Base-by-base conservation (phyloP, 306 rosid genomes). In the Oemleria cerasiformis region DNA sequence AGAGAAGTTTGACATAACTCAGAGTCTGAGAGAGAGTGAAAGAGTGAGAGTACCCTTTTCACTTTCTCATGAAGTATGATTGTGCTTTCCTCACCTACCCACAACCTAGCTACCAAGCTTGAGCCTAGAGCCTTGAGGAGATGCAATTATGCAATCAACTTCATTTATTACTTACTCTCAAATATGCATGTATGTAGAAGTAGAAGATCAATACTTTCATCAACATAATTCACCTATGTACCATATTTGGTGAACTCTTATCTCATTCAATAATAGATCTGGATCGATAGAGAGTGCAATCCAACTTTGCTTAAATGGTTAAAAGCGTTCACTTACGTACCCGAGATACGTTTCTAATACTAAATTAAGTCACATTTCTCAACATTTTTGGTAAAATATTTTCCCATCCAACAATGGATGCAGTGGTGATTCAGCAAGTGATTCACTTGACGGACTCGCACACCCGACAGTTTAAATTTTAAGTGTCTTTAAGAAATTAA, bases 331-430 rank as follows among this genome's bases (percentile, higher is more conserved):
- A 25, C 30, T 25, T 25, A 25, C 2, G 57, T 25, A 25, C 30
- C 30, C 30, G 2, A 25, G 2, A 45, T 14, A 12, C 53, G 11
- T 6, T 16, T n/a, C 62, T 23, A 5, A 40, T 58, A 30, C 41
- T 6, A 21, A 55, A 55, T 9, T 23, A 1, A 55, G 21, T 14
- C 60, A 21, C 60, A 68, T 53, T 59, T 76, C n/a, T n/a, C n/a
- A 74, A 72, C 87, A 72, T 77, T 82, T 82, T 54, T 71, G 44
- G 71, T 70, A 80, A 8, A 57, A 62, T 44, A 47, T 58, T 73
- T 60, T 73, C 69, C 65, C 78, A 75, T 74, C 77, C 66, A 55
- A 59, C 6, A 21, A 15, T 20, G 8, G 44, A n/a, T n/a, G 43
- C 40, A 20, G 13, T 54, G 59, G 59, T 6, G n/a, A n/a, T n/a